Evolutionary conservation across 495 filamentous ascomycete genomes (phyloP).

Genomic region (Penicillium salamii): DNA sequence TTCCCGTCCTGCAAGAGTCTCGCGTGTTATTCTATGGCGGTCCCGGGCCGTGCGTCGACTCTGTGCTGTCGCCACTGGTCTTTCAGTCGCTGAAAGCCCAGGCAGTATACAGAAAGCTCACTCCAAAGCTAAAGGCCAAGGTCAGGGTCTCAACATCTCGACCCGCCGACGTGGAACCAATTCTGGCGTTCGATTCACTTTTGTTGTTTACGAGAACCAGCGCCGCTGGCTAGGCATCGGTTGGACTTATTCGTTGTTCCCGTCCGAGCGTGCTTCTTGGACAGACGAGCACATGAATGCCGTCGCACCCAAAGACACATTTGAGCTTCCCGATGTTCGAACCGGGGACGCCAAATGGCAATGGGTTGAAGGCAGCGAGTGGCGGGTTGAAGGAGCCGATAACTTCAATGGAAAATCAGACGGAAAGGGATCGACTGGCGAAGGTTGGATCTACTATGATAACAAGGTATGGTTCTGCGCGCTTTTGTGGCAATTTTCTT

Average conservation of each 20-base stretch:
- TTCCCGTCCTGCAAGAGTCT: slow-evolving; percentile 79
- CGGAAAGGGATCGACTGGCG: slow-evolving; percentile 52
- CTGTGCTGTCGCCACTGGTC: slow-evolving; percentile 69
- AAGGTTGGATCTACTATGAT: slow-evolving; percentile 97
- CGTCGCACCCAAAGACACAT: slow-evolving; percentile 73
- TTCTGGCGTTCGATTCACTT: slow-evolving; percentile 87
- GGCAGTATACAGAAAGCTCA: slow-evolving; percentile 26
- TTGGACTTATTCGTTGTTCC: slow-evolving; percentile 88
- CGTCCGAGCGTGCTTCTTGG: slow-evolving; percentile 86
- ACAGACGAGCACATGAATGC: slow-evolving; percentile 92
- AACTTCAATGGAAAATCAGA: slow-evolving; percentile 35
- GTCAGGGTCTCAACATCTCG: slow-evolving; percentile 43
- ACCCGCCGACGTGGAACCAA: slow-evolving; percentile 55
- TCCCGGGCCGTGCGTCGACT: slow-evolving; percentile 69
- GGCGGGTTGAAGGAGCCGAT: slow-evolving; percentile 80
- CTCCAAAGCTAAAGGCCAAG: slow-evolving; percentile 41
- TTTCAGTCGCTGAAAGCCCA: slow-evolving; percentile 58
- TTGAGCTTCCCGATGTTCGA: slow-evolving; percentile 83
- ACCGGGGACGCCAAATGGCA: slow-evolving; percentile 79
- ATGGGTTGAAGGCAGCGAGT: slow-evolving; percentile 81
- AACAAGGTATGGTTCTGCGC: slow-evolving; percentile 66
- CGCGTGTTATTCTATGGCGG: slow-evolving; percentile 86
- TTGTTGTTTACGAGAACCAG: slow-evolving; percentile 95
- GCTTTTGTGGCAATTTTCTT: not conserved
- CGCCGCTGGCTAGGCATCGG: slow-evolving; percentile 91